phyloP scores from a whole-genome alignment of 257 asterid genomes.

The Osmanthus fragrans region DNA sequence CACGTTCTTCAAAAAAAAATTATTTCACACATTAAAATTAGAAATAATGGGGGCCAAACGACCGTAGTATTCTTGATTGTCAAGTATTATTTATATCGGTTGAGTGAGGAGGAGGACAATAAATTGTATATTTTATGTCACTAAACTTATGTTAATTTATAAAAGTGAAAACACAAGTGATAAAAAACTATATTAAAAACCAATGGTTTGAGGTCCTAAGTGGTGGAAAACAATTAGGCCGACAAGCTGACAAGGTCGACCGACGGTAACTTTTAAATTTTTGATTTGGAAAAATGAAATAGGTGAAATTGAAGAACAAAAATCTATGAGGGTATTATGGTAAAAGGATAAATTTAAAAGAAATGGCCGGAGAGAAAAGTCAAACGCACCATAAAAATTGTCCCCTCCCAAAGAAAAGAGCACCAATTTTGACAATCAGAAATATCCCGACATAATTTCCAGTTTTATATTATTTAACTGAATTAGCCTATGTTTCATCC shows the following conservation, averaged over 20 bases:
- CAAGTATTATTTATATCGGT: too few species aligned
- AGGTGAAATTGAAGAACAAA: not conserved
- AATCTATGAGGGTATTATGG: not conserved
- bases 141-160: too few species aligned
- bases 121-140: not conserved
- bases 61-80: too few species aligned
- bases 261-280: conserved; percentile 13
- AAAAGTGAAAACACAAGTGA: not conserved
- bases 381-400: conserved; percentile 2
- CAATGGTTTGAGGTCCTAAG: not conserved
- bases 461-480: not conserved
- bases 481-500: too few species aligned
- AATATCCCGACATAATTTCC: too few species aligned
- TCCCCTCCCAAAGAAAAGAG: not conserved
- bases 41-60: too few species aligned
- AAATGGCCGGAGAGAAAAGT: conserved; percentile 1
- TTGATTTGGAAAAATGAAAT: not conserved
- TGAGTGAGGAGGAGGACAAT: too few species aligned
- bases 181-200: not conserved
- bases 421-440: not conserved
- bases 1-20: too few species aligned
- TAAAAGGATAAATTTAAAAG: conserved; percentile 8
- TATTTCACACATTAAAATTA: too few species aligned
- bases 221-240: not conserved
- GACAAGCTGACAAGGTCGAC: conserved; percentile 13